Conservation (phyloP, 768 basidiomycete species). For the Arthromyces matolae region DNA sequence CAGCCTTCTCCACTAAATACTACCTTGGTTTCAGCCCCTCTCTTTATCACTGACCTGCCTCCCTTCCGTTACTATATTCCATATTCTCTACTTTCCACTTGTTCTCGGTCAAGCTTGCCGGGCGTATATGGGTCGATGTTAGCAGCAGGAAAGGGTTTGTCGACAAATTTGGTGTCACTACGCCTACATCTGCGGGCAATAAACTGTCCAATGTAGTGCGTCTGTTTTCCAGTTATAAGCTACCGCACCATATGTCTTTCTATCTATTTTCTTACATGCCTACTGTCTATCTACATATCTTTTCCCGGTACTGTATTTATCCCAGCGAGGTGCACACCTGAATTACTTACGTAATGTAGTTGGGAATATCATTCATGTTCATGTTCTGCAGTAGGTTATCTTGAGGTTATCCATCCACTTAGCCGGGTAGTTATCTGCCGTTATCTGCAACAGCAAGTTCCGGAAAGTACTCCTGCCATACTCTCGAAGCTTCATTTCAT, state of each 20-base stretch:
- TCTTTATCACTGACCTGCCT: not conserved
- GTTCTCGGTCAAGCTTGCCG: not conserved
- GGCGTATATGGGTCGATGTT: constrained; percentile 1
- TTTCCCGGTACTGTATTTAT: too few relatives aligned
- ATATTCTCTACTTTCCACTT: not conserved
- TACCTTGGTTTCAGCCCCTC: not conserved
- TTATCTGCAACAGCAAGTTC: too few relatives aligned
- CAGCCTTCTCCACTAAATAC: not conserved
- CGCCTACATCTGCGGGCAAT: too few relatives aligned
- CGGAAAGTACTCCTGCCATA: too few relatives aligned
- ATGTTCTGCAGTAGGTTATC: too few relatives aligned
- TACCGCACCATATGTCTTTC: too few relatives aligned
- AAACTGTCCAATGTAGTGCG: not conserved
- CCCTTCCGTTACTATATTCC: not conserved
- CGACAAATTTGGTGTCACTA: not conserved
- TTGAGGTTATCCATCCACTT: too few relatives aligned
- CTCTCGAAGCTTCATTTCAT: too few relatives aligned
- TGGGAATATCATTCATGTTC: not conserved
- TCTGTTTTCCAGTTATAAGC: not conserved
- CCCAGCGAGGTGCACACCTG: not conserved
- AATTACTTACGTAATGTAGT: not conserved
- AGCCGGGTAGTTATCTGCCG: too few relatives aligned
- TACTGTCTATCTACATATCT: too few relatives aligned
- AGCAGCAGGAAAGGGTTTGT: not conserved
- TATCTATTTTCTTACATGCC: not conserved